These are phyloP conservation scores for Sambucus nigra DNA, from an alignment of 129 eudicot genomes.

Conservation along the genomic window DNA sequence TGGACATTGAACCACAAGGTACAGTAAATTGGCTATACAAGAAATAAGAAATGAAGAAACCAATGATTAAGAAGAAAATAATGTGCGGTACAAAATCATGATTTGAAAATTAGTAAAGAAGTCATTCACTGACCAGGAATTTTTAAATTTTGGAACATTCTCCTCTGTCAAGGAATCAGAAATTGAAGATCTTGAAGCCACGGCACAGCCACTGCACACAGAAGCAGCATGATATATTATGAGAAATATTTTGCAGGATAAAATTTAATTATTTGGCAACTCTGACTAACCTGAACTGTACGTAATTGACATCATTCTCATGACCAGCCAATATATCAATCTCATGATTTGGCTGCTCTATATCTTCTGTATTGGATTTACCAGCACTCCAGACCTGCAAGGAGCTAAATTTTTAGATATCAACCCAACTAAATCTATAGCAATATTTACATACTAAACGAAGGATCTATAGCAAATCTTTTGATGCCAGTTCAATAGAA, in stretches of 20 bases:
- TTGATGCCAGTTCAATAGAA: neutral
- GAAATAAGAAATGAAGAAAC: neutral
- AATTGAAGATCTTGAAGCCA: conserved; percentile 55
- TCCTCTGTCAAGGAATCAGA: conserved; percentile 52
- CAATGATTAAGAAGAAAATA: neutral
- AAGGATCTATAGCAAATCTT: neutral
- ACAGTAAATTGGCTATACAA: neutral
- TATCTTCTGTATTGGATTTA: conserved; percentile 50
- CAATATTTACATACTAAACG: neutral
- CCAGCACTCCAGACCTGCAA: conserved; percentile 92
- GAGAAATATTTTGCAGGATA: conserved; percentile 4
- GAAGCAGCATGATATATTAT: conserved; percentile 6
- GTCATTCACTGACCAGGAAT: conserved; percentile 52
- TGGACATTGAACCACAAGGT: neutral
- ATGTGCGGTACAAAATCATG: neutral
- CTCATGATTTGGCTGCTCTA: conserved; percentile 73
- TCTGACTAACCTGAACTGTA: conserved; percentile 78
- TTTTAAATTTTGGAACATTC: conserved; percentile 58
- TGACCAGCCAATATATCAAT: conserved; percentile 90
- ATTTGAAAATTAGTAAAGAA: neutral
- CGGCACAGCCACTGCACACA: conserved; percentile 80
- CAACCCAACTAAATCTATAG: neutral
- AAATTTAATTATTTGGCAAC: neutral
- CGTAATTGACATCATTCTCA: conserved; percentile 96
- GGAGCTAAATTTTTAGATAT: conserved; percentile 6